Conservation (phyloP, 495 filamentous ascomycete species). For the Daldinia concentrica region DNA sequence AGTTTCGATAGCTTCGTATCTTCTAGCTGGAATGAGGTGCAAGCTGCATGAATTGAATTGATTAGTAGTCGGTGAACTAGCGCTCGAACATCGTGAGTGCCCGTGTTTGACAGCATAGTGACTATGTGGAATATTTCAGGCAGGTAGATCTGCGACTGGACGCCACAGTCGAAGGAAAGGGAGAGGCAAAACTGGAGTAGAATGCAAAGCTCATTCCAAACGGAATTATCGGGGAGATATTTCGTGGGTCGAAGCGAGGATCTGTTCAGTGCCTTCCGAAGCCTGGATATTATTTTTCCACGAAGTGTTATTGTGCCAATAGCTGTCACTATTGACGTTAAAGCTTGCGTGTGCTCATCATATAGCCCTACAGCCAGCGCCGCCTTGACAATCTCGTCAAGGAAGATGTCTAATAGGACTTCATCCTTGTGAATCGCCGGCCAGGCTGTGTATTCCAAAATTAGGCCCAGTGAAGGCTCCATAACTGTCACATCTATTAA, state of each 20-base stretch:
- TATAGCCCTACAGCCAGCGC: slow-evolving; percentile 64
- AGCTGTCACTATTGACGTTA: slow-evolving; percentile 67
- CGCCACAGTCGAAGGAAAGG: slow-evolving; percentile 70
- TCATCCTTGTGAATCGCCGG: slow-evolving; percentile 70
- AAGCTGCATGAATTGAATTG: slow-evolving; percentile 71
- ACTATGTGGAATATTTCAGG: slow-evolving; percentile 74
- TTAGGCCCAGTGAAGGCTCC: slow-evolving; percentile 64
- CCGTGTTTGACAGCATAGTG: slow-evolving; percentile 72
- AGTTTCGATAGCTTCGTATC: slow-evolving; percentile 63
- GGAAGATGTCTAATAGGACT: slow-evolving; percentile 66
- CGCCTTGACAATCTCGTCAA: slow-evolving; percentile 70
- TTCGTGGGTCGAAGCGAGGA: slow-evolving; percentile 69
- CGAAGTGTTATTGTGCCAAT: slow-evolving; percentile 69
- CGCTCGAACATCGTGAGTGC: slow-evolving; percentile 61
- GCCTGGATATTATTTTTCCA: slow-evolving; percentile 66
- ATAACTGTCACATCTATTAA: slow-evolving; percentile 68
- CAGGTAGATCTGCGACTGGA: slow-evolving; percentile 69
- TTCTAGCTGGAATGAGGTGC: slow-evolving; percentile 67
- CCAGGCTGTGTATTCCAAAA: slow-evolving; percentile 69
- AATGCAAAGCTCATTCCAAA: slow-evolving; percentile 71
- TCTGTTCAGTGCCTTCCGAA: slow-evolving; percentile 70
- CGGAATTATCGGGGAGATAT: slow-evolving; percentile 67
- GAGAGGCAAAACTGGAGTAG: slow-evolving; percentile 69
- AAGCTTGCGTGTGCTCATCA: slow-evolving; percentile 65
- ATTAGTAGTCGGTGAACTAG: slow-evolving; percentile 68